Evolutionary conservation across 2,329 filamentous ascomycete genomes (phyloP).

Genomic region (Herpotrichia juniperi): DNA sequence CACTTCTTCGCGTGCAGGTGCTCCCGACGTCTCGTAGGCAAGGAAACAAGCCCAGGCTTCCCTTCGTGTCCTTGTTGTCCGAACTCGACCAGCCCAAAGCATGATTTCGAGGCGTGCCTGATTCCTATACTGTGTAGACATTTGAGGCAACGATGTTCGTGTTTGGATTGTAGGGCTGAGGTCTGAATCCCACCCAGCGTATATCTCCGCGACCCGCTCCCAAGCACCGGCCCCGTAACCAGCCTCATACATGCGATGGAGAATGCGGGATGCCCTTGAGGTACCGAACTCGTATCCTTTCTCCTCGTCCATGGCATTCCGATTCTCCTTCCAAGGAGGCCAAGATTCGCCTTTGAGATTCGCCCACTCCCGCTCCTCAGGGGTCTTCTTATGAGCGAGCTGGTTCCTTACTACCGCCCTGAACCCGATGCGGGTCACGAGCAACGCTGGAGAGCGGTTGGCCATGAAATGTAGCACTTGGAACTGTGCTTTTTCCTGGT

Average conservation of each 20-base stretch:
- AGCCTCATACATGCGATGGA: slow-evolving; percentile 64
- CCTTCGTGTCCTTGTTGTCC: slow-evolving; percentile 64
- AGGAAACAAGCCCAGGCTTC: slow-evolving; percentile 71
- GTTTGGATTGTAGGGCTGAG: slow-evolving; percentile 68
- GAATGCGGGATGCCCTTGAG: slow-evolving; percentile 62
- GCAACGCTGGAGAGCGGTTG: slow-evolving; percentile 57
- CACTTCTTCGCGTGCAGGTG: slow-evolving; percentile 47
- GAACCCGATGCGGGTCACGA: slow-evolving; percentile 64
- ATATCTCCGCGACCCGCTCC: slow-evolving; percentile 61
- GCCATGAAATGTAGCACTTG: slow-evolving; percentile 64
- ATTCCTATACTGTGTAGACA: slow-evolving; percentile 11
- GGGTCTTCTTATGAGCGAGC: slow-evolving; percentile 62
- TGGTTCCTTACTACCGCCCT: slow-evolving; percentile 62
- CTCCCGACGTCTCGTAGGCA: slow-evolving; percentile 56
- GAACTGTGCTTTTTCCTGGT: slow-evolving; percentile 65
- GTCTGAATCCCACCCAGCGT: slow-evolving; percentile 69
- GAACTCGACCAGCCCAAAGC: slow-evolving; percentile 64
- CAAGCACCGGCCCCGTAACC: slow-evolving; percentile 60
- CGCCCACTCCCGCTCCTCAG: slow-evolving; percentile 62
- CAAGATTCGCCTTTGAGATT: slow-evolving; percentile 64
- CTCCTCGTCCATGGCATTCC: slow-evolving; percentile 64
- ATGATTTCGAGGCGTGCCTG: slow-evolving; percentile 24
- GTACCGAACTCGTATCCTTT: slow-evolving; percentile 62
- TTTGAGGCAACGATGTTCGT: slow-evolving; percentile 49
- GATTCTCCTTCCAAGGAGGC: slow-evolving; percentile 70